Evolutionary conservation across 192 early-diverging fungal genomes (phyloP).

Genomic region (Dissophora globulifera): DNA sequence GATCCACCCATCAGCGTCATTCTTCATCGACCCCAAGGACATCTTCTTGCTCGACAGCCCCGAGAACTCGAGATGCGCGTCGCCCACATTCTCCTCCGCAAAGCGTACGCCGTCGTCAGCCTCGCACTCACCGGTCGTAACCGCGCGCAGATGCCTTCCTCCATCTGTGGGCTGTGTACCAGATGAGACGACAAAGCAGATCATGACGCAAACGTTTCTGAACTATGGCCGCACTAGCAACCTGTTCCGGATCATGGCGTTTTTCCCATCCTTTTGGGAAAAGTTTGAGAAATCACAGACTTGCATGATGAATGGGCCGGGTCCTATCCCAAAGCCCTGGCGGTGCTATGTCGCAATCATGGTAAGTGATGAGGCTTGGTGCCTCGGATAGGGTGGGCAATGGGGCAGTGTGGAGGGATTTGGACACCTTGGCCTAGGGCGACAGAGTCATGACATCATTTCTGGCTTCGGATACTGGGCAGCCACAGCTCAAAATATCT

Average conservation of each 20-base stretch:
- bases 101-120: slow-evolving; percentile 50
- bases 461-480: background rate
- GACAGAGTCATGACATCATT: slow-evolving; percentile 10
- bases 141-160: slow-evolving; percentile 11
- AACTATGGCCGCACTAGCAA: slow-evolving; percentile 60
- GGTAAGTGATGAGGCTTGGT: slow-evolving; percentile 37
- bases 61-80: slow-evolving; percentile 25
- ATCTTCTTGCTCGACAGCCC: slow-evolving; percentile 63
- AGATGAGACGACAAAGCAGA: slow-evolving; percentile 58
- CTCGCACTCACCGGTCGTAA: slow-evolving; percentile 56
- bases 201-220: slow-evolving; percentile 62
- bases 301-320: slow-evolving; percentile 55
- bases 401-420: too few species aligned
- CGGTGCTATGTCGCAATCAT: slow-evolving; percentile 64
- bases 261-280: slow-evolving; percentile 66
- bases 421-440: background rate
- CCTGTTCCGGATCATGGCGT: slow-evolving; percentile 61
- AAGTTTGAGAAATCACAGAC: slow-evolving; percentile 55
- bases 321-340: slow-evolving; percentile 61
- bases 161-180: slow-evolving; percentile 58
- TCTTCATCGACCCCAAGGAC: slow-evolving; percentile 62
- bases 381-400: background rate
- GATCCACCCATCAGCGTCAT: slow-evolving; percentile 60
- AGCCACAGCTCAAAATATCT: background rate
- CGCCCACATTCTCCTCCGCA: slow-evolving; percentile 36